Base-by-base conservation (phyloP, 345 rosid genomes). In the Durio zibethinus region DNA sequence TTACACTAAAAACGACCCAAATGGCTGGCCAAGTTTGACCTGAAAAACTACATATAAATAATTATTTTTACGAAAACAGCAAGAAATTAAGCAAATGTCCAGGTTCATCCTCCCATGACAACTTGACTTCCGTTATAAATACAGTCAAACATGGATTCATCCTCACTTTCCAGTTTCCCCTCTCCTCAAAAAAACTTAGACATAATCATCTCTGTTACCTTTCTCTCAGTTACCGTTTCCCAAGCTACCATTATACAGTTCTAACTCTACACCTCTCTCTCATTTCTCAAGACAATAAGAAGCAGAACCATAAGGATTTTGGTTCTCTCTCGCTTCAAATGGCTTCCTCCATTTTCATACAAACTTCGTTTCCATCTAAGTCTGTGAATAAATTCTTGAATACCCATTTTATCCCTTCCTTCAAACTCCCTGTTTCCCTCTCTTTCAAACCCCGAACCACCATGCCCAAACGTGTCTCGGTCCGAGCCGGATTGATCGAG, bases 401-500 rank as follows among this genome's bases (percentile, higher is more conserved):
- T 74, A 59, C 86, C 81, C 87, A 83, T 74, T 78, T 87, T 66
- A 36, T 86, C 69, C 77, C 87, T 73, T 18, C 81, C 42, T 47
- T 80, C 45, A 80, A 60, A 27, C 45, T 88, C n/a, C 81, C 90
- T 3, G 66, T 83, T 83, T 69, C 73, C 2, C 48, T 82, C n/a
- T 61, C 79, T 1, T 29, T 56, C 18, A 74, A 64, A 2, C 78
- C 71, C 57, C 82, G 73, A 31, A 35, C 70, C 57, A 25, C 53
- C 50, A 65, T 66, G 12, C 52, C 62, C 2, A 79, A 75, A 25
- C 78, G 80, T 38, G 70, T 76, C 69, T 62, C 78, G 0, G 43
- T 85, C 40, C 83, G 87, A 18, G 79, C 93, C 21, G 89, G 82
- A 4, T 77, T 96, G 84, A 96, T 96, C 82, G 84, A 91, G 23